Percentiles rank a stretch among this genome's conserved stretches.
phyloP scores from a whole-genome alignment of 2,329 filamentous ascomycete species.

The Madurella fahalii region DNA sequence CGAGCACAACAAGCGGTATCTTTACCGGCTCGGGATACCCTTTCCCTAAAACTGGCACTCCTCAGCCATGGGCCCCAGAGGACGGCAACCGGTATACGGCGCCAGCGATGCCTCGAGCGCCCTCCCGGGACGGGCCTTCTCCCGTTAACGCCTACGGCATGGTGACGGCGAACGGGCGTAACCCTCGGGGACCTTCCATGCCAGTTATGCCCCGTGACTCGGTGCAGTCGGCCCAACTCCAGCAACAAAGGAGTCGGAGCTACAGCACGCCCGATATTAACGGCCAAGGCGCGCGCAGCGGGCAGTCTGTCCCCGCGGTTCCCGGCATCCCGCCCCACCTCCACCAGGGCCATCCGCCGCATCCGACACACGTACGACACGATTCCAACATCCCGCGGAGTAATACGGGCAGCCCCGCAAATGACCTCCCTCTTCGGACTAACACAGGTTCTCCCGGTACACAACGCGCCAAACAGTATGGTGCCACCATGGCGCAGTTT shows the following conservation, averaged over 20 bases:
- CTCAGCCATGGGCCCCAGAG: slow-evolving; percentile 63
- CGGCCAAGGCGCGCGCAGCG: slow-evolving; percentile 56
- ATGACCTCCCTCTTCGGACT: slow-evolving; percentile 61
- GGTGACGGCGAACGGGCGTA: slow-evolving; percentile 50
- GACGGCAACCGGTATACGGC: slow-evolving; percentile 79
- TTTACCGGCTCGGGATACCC: slow-evolving; percentile 56
- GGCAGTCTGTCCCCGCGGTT: slow-evolving; percentile 57
- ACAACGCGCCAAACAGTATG: slow-evolving; percentile 51
- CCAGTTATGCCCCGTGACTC: slow-evolving; percentile 59
- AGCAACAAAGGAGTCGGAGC: slow-evolving; percentile 75
- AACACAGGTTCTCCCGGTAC: slow-evolving; percentile 68
- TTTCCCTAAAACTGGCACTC: slow-evolving; percentile 71
- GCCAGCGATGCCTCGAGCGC: slow-evolving; percentile 75
- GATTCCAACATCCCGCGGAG: slow-evolving; percentile 68
- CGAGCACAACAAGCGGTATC: slow-evolving; percentile 70
- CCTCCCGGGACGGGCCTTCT: slow-evolving; percentile 71
- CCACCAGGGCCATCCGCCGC: slow-evolving; percentile 59
- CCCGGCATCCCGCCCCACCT: slow-evolving; percentile 72
- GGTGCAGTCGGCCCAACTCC: slow-evolving; percentile 50
- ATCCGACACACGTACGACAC: slow-evolving; percentile 47
- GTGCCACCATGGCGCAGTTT: slow-evolving; percentile 52
- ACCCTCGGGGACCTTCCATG: slow-evolving; percentile 72
- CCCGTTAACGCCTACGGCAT: slow-evolving; percentile 59
- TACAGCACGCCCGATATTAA: slow-evolving; percentile 96
- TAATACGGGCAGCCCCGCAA: slow-evolving; percentile 74